phyloP scores from a whole-genome alignment of 129 eudicot species.

The Tagetes patula region DNA sequence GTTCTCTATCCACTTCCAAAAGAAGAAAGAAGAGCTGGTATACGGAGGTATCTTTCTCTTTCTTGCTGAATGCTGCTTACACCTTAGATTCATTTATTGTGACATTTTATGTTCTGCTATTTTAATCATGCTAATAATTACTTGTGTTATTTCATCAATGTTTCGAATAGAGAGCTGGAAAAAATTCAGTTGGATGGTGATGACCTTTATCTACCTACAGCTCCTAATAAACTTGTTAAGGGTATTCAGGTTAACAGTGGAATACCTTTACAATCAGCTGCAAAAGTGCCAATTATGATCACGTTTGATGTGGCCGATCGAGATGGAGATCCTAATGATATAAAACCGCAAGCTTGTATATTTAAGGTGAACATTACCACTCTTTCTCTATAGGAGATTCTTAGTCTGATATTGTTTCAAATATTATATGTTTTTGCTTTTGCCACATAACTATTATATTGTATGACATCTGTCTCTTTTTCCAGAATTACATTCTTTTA shows the following conservation, averaged over 20 bases:
- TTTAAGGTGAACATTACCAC: slow-evolving; percentile 61
- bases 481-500: neutral
- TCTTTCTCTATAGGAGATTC: neutral
- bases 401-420: slow-evolving; percentile 3
- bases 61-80: slow-evolving; percentile 11
- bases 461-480: neutral
- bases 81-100: neutral
- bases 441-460: neutral
- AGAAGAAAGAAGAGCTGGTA: slow-evolving; percentile 95
- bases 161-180: slow-evolving; percentile 70
- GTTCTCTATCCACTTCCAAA: slow-evolving; percentile 88
- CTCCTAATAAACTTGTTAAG: slow-evolving; percentile 84
- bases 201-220: slow-evolving; percentile 93
- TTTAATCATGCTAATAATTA: slow-evolving; percentile 6
- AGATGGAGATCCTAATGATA: slow-evolving; percentile 60
- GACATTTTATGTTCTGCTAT: neutral
- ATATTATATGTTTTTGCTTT: neutral
- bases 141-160: neutral
- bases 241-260: slow-evolving; percentile 97
- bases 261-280: slow-evolving; percentile 98
- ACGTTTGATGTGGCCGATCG: slow-evolving; percentile 93
- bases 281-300: slow-evolving; percentile 99
- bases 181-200: slow-evolving; percentile 83
- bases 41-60: slow-evolving; percentile 56
- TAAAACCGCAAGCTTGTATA: slow-evolving; percentile 96